phyloP scores from a whole-genome alignment of 1,284 basidiomycete species.

The Tilletia indica region DNA sequence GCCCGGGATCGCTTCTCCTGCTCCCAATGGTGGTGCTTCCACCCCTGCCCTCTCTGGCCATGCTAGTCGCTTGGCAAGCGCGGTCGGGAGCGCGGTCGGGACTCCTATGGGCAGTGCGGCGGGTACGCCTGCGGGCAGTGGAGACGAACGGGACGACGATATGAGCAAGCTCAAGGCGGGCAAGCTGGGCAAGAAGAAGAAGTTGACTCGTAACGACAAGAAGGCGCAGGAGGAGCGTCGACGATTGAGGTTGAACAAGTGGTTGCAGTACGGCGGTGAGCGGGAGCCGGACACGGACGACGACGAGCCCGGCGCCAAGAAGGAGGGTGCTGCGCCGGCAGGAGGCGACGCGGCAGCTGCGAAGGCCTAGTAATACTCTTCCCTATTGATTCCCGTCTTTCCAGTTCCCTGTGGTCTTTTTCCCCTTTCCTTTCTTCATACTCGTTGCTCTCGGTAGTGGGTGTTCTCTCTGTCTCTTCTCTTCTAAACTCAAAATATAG shows the following conservation, averaged over 20 bases:
- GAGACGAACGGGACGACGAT: slow-evolving; percentile 56
- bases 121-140: slow-evolving; percentile 58
- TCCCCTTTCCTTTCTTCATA: too few relatives aligned
- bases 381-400: not conserved
- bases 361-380: not conserved
- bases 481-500: too few relatives aligned
- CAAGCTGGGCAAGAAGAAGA: slow-evolving; percentile 54
- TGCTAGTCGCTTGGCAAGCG: slow-evolving; percentile 49
- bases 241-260: slow-evolving; percentile 46
- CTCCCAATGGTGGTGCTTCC: slow-evolving; percentile 54
- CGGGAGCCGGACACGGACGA: slow-evolving; percentile 53
- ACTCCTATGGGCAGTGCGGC: slow-evolving; percentile 55
- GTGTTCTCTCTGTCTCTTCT: too few relatives aligned
- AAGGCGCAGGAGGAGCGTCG: slow-evolving; percentile 54
- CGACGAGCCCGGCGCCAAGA: slow-evolving; percentile 52
- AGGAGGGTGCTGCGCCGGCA: slow-evolving; percentile 21
- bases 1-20: slow-evolving; percentile 62
- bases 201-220: slow-evolving; percentile 54
- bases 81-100: slow-evolving; percentile 55
- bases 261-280: slow-evolving; percentile 52
- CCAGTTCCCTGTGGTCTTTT: not conserved
- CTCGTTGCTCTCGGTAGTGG: too few relatives aligned
- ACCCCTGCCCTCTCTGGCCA: slow-evolving; percentile 55
- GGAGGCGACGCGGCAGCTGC: not conserved
- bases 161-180: slow-evolving; percentile 55